Conservation (phyloP, 2,329 filamentous ascomycete genomes). For the Penicillium hordei region DNA sequence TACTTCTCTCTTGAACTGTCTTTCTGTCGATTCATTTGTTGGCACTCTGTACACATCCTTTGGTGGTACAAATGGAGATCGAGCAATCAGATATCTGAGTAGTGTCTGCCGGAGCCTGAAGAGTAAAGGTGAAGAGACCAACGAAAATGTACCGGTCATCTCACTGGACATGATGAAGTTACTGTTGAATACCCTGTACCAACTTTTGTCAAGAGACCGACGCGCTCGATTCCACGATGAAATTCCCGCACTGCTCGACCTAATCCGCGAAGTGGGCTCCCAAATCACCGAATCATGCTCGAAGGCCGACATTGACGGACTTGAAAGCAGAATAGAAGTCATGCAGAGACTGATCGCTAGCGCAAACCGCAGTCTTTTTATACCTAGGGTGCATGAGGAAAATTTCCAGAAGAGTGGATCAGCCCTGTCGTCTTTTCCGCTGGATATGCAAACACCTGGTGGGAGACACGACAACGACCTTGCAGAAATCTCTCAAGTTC, state of each 20-base stretch:
- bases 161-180: constrained; percentile 2
- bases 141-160: background rate
- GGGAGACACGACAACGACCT: constrained; percentile 16
- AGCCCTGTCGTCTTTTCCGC: constrained; percentile 6
- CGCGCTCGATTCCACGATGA: constrained; percentile 8
- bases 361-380: constrained; percentile 1
- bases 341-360: constrained; percentile 3
- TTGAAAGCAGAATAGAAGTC: constrained; percentile 10
- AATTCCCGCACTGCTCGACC: constrained; percentile 2
- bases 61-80: constrained; percentile 12
- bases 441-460: constrained; percentile 11
- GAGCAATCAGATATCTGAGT: constrained; percentile 12
- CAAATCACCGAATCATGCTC: background rate
- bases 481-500: constrained; percentile 6
- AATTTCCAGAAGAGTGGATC: background rate
- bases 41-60: constrained; percentile 14
- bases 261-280: background rate
- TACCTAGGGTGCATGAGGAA: background rate
- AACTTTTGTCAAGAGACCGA: constrained; percentile 9
- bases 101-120: constrained; percentile 1
- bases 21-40: constrained; percentile 13
- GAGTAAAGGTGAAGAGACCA: background rate
- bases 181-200: constrained; percentile 8
- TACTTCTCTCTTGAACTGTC: constrained; percentile 10
- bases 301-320: constrained; percentile 5